Conservation (phyloP, 495 filamentous ascomycete species). For the Penicillium lagena region DNA sequence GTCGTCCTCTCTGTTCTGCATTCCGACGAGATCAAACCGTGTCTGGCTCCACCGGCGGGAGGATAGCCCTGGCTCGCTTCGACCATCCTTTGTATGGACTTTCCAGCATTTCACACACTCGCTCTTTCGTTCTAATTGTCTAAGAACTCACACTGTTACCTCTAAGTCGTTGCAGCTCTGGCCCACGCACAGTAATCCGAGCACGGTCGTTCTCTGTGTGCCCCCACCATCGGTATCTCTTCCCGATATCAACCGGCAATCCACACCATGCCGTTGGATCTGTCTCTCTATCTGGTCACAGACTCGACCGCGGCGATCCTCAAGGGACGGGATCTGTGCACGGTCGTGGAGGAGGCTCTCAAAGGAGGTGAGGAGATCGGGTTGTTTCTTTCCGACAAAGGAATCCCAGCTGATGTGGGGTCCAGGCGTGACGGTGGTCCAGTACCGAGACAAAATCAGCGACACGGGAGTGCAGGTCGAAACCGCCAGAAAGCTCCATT, state of each 20-base stretch:
- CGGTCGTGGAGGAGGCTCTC: slow-evolving; percentile 71
- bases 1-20: no score
- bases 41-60: slow-evolving; percentile 6
- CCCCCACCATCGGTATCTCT: no score
- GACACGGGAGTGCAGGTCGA: slow-evolving; percentile 66
- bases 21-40: slow-evolving; percentile 5
- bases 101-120: no score
- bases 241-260: no score
- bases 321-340: slow-evolving; percentile 58
- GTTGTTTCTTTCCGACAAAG: not conserved
- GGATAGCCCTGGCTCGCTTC: slow-evolving; percentile 6
- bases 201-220: no score
- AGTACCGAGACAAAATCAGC: slow-evolving; percentile 83
- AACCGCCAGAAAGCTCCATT: slow-evolving; percentile 65
- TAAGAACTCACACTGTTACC: not conserved
- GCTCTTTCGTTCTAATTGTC: no score
- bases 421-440: slow-evolving; percentile 73
- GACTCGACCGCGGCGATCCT: slow-evolving; percentile 81
- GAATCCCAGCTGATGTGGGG: slow-evolving; percentile 6
- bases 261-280: slow-evolving; percentile 37
- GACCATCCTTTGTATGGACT: slow-evolving; percentile 4
- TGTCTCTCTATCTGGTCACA: slow-evolving; percentile 83
- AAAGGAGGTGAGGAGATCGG: slow-evolving; percentile 50
- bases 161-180: no score
- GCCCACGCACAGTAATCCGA: no score